phyloP scores from a whole-genome alignment of 768 basidiomycete species.

The Serendipita sp. region DNA sequence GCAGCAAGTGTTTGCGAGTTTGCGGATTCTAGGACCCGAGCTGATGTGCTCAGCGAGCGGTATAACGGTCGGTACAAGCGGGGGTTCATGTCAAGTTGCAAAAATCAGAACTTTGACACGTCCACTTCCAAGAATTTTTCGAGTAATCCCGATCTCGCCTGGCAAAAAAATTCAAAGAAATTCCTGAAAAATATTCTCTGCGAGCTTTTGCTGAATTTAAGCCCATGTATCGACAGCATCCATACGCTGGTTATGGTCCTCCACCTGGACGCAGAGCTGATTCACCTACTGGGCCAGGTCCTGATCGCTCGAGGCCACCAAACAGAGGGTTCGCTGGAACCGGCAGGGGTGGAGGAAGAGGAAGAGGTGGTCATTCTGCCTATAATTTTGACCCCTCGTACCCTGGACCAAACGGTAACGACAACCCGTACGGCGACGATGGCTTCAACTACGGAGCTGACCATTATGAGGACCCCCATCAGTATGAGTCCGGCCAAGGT shows the following conservation, averaged over 20 bases:
- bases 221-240: constrained; percentile 80
- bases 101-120: background rate
- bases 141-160: background rate
- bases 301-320: constrained; percentile 39
- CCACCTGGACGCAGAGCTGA: constrained; percentile 42
- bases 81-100: background rate
- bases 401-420: constrained; percentile 12
- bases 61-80: background rate
- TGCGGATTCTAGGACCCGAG: background rate
- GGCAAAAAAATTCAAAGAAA: constrained; percentile 4
- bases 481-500: constrained; percentile 50
- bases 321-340: constrained; percentile 21
- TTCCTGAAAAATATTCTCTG: constrained; percentile 1
- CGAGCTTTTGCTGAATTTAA: constrained; percentile 10
- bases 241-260: constrained; percentile 40
- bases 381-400: constrained; percentile 55
- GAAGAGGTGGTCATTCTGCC: constrained; percentile 34
- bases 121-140: constrained; percentile 1
- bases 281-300: constrained; percentile 47
- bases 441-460: constrained; percentile 3
- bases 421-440: constrained; percentile 8
- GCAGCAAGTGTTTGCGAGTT: background rate
- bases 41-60: background rate
- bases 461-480: constrained; percentile 33
- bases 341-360: constrained; percentile 33